Conservation (phyloP, 208 protist genomes). For the Spongospora subterranea region DNA sequence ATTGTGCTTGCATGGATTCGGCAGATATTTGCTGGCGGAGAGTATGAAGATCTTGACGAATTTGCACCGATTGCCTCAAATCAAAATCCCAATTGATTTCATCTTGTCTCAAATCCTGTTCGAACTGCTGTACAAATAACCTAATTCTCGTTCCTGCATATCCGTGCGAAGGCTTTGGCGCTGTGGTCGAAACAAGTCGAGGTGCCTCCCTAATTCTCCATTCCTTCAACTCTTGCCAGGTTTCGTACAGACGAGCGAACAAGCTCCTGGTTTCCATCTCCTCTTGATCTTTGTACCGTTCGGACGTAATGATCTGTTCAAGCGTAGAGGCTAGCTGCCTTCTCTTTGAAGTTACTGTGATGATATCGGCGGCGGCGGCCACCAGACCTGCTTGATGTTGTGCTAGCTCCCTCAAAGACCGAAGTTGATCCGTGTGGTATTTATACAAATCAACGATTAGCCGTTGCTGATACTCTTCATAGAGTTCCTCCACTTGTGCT, state of each 20-base stretch:
- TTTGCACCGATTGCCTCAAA: background rate
- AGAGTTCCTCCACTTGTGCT: background rate
- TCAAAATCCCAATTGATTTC: background rate
- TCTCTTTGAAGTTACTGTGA: background rate
- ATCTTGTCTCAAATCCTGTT: background rate
- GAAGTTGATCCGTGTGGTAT: slow-evolving; percentile 11
- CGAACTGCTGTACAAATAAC: background rate
- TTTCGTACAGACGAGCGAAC: slow-evolving; percentile 13
- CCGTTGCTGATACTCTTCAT: background rate
- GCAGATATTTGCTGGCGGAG: background rate
- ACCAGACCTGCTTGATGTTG: background rate
- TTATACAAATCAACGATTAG: background rate
- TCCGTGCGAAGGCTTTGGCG: background rate
- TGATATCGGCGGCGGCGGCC: background rate
- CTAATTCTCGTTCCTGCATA: background rate
- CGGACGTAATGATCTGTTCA: background rate
- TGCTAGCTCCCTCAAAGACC: background rate
- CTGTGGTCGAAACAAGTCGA: background rate
- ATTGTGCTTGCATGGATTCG: background rate
- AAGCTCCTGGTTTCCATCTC: background rate
- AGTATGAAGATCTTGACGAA: background rate
- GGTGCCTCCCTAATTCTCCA: background rate
- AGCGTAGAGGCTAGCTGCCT: background rate
- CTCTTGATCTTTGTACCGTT: background rate
- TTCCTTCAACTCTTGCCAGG: slow-evolving; percentile 14